Evolutionary conservation across 352 stramenopile genomes (phyloP), one percentile per base, ranked within the genome.

Genomic region (Globisporangium canariense): DNA sequence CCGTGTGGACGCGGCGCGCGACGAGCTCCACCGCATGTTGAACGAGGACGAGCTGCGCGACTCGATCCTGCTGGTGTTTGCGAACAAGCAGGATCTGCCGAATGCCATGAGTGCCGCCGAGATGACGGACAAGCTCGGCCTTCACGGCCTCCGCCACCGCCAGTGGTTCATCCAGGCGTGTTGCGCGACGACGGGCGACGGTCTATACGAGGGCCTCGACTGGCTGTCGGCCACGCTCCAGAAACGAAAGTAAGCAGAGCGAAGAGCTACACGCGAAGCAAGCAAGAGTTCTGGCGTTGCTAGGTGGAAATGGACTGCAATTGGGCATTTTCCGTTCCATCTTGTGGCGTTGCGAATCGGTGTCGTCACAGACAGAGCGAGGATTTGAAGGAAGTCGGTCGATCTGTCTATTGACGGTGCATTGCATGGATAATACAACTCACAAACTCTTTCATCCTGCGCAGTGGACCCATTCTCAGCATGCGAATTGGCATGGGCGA

Each of bases 101-200:
- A 98, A 99, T 77, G 96, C 96, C 59, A 98, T 99, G 94, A 94
- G 86, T 66, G 96, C 97, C 14, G 91, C 96, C n/a, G 96, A 99
- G 79, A 98, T 99, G 91, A 98, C 97, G 51, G 94, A 99, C 73
- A 99, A 99, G 88, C 83, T 99, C 58, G 97, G 97, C 67, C 88
- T 99, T 62, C 95, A 99, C 75, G 91, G 89, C 61, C 83, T 99
- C 28, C 95, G 97, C 68, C 94, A 98, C 74, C 89, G 97, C 74
- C 96, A 99, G 83, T 99, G 97, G 97, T 99, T 98, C 83, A 99
- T 99, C 75, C 97, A 99, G 89, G 94, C 97, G 50, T 99, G 96
- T 93, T 99, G 97, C 78, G 98, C 97, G 64, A 99, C 97, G 66
- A 99, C 93, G 65, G 97, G 97, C 54, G 97, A 99, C 73, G 98